Conservation (phyloP, 352 stramenopile genomes). For the Phytophthora citrophthora region DNA sequence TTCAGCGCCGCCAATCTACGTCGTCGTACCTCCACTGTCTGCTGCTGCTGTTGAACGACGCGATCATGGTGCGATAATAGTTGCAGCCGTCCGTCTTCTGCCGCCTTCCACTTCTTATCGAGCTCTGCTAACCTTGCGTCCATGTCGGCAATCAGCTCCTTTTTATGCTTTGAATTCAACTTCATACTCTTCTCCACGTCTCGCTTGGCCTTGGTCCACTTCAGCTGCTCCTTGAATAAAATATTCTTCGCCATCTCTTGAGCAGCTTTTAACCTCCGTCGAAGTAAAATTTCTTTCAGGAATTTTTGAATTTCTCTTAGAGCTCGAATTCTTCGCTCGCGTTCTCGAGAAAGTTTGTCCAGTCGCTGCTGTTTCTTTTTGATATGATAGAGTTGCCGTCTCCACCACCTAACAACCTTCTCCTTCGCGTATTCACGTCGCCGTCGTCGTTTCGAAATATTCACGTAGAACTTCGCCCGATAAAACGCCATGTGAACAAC, state of each 20-base stretch:
- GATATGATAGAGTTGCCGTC: slow-evolving; percentile 17
- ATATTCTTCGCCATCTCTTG: slow-evolving; percentile 42
- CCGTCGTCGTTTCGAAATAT: slow-evolving; percentile 25
- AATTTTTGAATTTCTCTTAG: slow-evolving; percentile 48
- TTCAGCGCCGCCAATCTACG: slow-evolving; percentile 40
- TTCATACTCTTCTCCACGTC: slow-evolving; percentile 49
- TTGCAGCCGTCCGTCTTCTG: slow-evolving; percentile 35
- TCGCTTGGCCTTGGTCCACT: slow-evolving; percentile 50
- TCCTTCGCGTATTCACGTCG: slow-evolving; percentile 37
- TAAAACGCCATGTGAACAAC: slow-evolving; percentile 49
- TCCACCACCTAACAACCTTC: slow-evolving; percentile 57
- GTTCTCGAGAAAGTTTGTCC: slow-evolving; percentile 17
- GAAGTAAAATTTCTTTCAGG: slow-evolving; percentile 51
- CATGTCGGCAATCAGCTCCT: slow-evolving; percentile 41
- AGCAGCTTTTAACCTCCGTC: slow-evolving; percentile 37
- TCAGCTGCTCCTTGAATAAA: slow-evolving; percentile 51
- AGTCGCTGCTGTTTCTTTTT: slow-evolving; percentile 16
- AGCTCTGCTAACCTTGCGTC: slow-evolving; percentile 43
- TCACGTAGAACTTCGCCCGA: slow-evolving; percentile 49
- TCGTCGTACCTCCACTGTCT: slow-evolving; percentile 27
- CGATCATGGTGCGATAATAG: slow-evolving; percentile 39
- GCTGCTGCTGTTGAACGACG: slow-evolving; percentile 38
- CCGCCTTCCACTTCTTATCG: slow-evolving; percentile 44
- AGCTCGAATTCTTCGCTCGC: slow-evolving; percentile 31
- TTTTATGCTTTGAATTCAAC: slow-evolving; percentile 44